A percentile compares a stretch with the other conserved stretches of the same genome.
phyloP scores from a whole-genome alignment of 2,329 filamentous ascomycete genomes.

The Arthroderma sp. region DNA sequence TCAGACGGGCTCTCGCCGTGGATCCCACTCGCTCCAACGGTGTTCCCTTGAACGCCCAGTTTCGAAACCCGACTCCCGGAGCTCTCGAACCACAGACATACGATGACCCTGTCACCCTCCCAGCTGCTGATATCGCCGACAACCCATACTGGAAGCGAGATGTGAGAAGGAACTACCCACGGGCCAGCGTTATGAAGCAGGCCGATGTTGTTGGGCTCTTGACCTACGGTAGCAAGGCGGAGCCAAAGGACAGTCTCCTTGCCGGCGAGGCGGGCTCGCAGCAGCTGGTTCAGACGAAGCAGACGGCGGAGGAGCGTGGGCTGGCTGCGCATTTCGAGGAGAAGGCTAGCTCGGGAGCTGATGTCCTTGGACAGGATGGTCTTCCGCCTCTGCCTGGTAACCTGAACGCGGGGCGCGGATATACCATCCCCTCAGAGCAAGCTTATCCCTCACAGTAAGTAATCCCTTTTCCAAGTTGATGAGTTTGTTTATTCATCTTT shows the following conservation, averaged over 20 bases:
- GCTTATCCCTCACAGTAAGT: slow-evolving; percentile 56
- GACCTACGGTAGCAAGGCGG: slow-evolving; percentile 66
- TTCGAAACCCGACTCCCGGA: slow-evolving; percentile 74
- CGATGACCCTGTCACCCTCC: slow-evolving; percentile 69
- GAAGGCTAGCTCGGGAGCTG: slow-evolving; percentile 41
- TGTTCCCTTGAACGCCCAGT: slow-evolving; percentile 84
- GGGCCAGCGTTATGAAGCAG: slow-evolving; percentile 67
- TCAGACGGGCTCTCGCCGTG: slow-evolving; percentile 67
- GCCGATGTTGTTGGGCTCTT: slow-evolving; percentile 75
- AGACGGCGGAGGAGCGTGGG: slow-evolving; percentile 60
- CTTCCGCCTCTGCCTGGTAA: slow-evolving; percentile 77
- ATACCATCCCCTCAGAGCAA: slow-evolving; percentile 56
- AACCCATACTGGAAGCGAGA: slow-evolving; percentile 98
- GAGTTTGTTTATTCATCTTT: slow-evolving; percentile 32
- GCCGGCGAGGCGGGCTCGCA: slow-evolving; percentile 62
- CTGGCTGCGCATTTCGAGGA: slow-evolving; percentile 63
- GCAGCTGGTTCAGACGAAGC: slow-evolving; percentile 62
- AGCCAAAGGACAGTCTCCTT: slow-evolving; percentile 63
- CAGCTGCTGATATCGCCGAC: slow-evolving; percentile 78
- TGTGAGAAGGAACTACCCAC: slow-evolving; percentile 67
- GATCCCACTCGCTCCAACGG: slow-evolving; percentile 84
- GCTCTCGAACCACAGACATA: slow-evolving; percentile 57
- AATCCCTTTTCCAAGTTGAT: slow-evolving; percentile 18
- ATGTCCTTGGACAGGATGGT: slow-evolving; percentile 61
- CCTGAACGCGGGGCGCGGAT: slow-evolving; percentile 45